Conservation (phyloP, 768 basidiomycete genomes). For the Daedaleopsis sinensis region DNA sequence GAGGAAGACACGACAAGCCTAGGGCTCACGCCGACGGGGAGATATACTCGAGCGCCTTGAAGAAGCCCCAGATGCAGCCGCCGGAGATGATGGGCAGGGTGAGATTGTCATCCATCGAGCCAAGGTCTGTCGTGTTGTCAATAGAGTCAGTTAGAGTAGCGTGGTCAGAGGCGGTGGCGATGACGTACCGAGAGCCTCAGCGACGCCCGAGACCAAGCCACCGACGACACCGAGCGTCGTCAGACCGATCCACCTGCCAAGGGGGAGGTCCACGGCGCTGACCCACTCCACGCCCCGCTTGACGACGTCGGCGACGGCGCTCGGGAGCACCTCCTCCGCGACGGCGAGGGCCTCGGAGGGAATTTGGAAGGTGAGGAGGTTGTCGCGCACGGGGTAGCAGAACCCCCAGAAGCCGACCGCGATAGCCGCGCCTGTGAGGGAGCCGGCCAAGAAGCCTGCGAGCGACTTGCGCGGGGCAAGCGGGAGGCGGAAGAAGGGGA, state of each 20-base stretch:
- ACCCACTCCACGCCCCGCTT: constrained; percentile 27
- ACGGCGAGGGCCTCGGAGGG: constrained; percentile 29
- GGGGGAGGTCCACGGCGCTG: constrained; percentile 21
- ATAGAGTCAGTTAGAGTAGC: constrained; percentile 7
- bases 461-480: constrained; percentile 83
- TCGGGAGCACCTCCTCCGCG: constrained; percentile 10
- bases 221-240: constrained; percentile 60
- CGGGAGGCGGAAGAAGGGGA: constrained; percentile 52
- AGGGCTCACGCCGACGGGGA: constrained; percentile 2
- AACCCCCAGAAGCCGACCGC: constrained; percentile 73
- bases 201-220: constrained; percentile 79
- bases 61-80: constrained; percentile 62
- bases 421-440: constrained; percentile 69
- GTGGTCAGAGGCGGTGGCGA: background rate
- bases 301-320: constrained; percentile 28
- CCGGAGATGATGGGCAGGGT: constrained; percentile 89
- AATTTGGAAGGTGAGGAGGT: constrained; percentile 41
- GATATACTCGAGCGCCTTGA: constrained; percentile 45
- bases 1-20: background rate
- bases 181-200: constrained; percentile 85
- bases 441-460: constrained; percentile 82
- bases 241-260: constrained; percentile 55
- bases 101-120: constrained; percentile 85
- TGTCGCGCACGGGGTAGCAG: constrained; percentile 50
- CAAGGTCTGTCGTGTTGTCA: constrained; percentile 59